Evolutionary conservation across 495 filamentous ascomycete genomes (phyloP), one percentile per base, ranked within the genome.

Genomic region (Elaphomyces granulatus): DNA sequence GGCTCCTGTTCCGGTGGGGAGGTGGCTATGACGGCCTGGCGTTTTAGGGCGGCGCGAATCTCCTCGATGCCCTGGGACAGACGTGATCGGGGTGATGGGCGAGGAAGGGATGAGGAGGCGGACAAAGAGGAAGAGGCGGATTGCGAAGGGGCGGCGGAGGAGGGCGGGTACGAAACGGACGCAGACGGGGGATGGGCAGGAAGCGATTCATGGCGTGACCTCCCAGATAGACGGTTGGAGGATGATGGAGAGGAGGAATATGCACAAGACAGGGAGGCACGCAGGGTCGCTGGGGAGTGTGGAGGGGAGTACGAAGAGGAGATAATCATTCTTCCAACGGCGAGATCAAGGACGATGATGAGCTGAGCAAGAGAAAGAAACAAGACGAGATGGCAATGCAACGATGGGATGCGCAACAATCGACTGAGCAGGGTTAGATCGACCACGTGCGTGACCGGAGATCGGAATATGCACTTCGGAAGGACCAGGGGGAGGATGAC

Each of bases 291-390:
- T 38, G 55, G 45, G 36, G 47, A 54, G 20, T 51, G 46, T 45
- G 52, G 45, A 38, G 56, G 23, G 37, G 66, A 68, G 34, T 64
- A 57, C 45, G 66, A 67, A 15, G 68, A 64, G 45, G 60, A 62
- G 49, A 71, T 55, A 65, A 71, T 70, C 43, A 53, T 48, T n/a
- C n/a, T n/a, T n/a, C n/a, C n/a, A n/a, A n/a, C n/a, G n/a, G n/a
- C n/a, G n/a, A n/a, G n/a, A n/a, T n/a, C n/a, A n/a, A n/a, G n/a
- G n/a, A n/a, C n/a, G n/a, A n/a, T n/a, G n/a, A n/a, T n/a, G n/a
- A n/a, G n/a, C n/a, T n/a, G n/a, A n/a, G n/a, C n/a, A n/a, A n/a
- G n/a, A n/a, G n/a, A n/a, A n/a, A n/a, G n/a, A n/a, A n/a, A n/a
- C n/a, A n/a, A n/a, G n/a, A n/a, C n/a, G n/a, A n/a, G n/a, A n/a